A percentile compares a stretch with the other conserved stretches of the same genome.
These are phyloP conservation scores for Picea abies DNA, from an alignment of 83 land plant species.

Conservation along the genomic window DNA sequence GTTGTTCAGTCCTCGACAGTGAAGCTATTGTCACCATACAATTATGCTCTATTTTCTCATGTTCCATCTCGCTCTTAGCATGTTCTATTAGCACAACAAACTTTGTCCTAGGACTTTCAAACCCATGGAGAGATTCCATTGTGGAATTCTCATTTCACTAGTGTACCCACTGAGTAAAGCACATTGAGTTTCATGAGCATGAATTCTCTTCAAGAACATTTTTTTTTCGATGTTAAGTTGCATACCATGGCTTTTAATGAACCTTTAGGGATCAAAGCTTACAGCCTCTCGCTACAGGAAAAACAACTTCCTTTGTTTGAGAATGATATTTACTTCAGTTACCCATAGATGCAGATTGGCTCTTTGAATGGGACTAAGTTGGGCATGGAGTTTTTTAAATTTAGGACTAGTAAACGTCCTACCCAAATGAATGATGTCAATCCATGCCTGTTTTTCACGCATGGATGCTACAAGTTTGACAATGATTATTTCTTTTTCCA, in stretches of 20 bases:
- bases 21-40: neutral
- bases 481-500: no score
- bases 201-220: no score
- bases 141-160: neutral
- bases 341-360: slow-evolving; percentile 9
- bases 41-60: slow-evolving; percentile 15
- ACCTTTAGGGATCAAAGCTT: no score
- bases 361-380: neutral
- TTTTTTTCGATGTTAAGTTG: no score
- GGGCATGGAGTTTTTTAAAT: slow-evolving; percentile 1
- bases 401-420: neutral
- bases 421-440: slow-evolving; percentile 21
- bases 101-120: neutral
- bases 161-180: neutral
- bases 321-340: neutral
- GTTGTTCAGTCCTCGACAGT: neutral
- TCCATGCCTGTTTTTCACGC: slow-evolving; percentile 74
- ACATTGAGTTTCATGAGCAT: no score
- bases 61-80: slow-evolving; percentile 5
- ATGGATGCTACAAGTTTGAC: slow-evolving; percentile 31
- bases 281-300: neutral
- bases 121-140: neutral
- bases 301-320: neutral
- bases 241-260: no score
- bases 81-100: slow-evolving; percentile 2